Conservation (phyloP, 2,329 filamentous ascomycete genomes). For the Fonsecaea multimorphosa region DNA sequence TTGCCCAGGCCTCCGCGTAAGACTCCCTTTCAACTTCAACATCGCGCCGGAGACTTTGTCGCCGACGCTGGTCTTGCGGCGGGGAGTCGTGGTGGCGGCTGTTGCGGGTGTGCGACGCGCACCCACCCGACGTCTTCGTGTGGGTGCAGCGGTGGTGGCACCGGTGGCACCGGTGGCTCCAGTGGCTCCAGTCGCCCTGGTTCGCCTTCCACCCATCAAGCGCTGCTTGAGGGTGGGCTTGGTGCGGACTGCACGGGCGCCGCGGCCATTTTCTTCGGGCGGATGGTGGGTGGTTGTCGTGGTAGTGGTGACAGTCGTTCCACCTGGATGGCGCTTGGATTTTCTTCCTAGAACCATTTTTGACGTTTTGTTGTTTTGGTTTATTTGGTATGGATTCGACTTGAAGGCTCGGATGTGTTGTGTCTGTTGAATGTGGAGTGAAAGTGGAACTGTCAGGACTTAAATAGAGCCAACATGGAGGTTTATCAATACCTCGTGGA, state of each 20-base stretch:
- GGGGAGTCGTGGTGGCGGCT: constrained; percentile 52
- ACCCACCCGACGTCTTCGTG: constrained; percentile 29
- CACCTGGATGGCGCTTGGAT: constrained; percentile 25
- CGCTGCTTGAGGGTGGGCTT: constrained; percentile 63
- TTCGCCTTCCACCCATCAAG: constrained; percentile 51
- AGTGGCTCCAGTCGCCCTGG: too few species aligned
- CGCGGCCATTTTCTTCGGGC: not conserved
- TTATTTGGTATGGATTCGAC: not conserved
- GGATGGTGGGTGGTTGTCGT: constrained; percentile 31
- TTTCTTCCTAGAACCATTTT: constrained; percentile 33
- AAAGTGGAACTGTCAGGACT: not conserved
- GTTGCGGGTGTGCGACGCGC: constrained; percentile 18
- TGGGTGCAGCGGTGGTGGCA: constrained; percentile 49
- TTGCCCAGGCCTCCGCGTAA: constrained; percentile 71
- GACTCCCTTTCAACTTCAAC: constrained; percentile 72
- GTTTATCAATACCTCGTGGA: constrained; percentile 3
- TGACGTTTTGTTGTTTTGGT: constrained; percentile 8
- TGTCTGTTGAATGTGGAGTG: not conserved
- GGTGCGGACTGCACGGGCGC: constrained; percentile 35
- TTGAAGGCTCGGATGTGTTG: not conserved
- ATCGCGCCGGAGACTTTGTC: constrained; percentile 81
- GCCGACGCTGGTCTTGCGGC: constrained; percentile 71
- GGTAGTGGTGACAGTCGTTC: constrained; percentile 33
- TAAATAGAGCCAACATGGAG: not conserved
- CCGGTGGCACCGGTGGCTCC: too few species aligned